A percentile compares a stretch with the other conserved stretches of the same genome.
phyloP scores from a whole-genome alignment of 345 rosid genomes.

The Brassica juncea region DNA sequence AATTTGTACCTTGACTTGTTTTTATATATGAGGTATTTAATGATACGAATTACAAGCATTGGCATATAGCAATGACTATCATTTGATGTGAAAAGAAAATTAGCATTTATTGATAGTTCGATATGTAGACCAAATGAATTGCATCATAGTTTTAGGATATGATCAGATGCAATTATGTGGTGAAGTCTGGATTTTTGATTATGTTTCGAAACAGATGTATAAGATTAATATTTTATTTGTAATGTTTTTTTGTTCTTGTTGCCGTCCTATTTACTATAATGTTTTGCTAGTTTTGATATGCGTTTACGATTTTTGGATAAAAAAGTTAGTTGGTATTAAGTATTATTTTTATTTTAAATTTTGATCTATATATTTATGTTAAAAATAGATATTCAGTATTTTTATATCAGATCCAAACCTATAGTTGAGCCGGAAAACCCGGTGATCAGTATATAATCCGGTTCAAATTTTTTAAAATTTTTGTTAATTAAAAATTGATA shows the following conservation, averaged over 20 bases:
- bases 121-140: background rate
- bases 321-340: too few species aligned
- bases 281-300: background rate
- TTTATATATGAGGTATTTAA: background rate
- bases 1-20: background rate
- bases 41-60: background rate
- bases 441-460: too few species aligned
- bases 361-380: too few species aligned
- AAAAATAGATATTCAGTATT: too few species aligned
- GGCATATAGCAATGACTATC: background rate
- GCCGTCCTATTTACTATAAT: background rate
- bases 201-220: background rate
- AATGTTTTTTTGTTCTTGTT: background rate
- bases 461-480: too few species aligned
- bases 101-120: background rate
- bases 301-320: too few species aligned
- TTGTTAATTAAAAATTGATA: too few species aligned
- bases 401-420: too few species aligned
- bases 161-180: background rate
- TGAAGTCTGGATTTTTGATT: background rate
- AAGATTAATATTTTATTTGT: background rate
- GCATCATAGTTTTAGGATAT: background rate
- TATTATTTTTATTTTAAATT: too few species aligned
- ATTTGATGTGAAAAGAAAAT: background rate
- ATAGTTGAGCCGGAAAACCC: too few species aligned